phyloP scores from a whole-genome alignment of 2,329 filamentous ascomycete genomes.

The Botrytis porri region DNA sequence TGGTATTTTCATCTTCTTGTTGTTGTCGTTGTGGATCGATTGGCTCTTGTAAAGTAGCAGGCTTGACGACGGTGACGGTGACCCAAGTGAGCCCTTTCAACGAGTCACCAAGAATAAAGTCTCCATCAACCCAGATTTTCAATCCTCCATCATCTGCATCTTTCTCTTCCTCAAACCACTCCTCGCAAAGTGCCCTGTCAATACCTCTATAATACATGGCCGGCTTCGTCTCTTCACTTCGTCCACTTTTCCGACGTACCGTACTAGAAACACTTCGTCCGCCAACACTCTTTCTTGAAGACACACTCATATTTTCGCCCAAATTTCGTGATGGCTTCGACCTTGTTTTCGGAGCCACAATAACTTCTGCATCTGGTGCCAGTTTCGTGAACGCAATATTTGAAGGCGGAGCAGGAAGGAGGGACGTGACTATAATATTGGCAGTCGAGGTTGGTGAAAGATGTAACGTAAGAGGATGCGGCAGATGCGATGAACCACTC shows the following conservation, averaged over 20 bases:
- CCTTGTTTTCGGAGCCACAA: constrained; percentile 90
- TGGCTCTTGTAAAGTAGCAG: constrained; percentile 70
- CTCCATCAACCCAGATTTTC: constrained; percentile 80
- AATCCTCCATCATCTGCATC: constrained; percentile 57
- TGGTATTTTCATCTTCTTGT: constrained; percentile 62
- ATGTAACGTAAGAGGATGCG: constrained; percentile 85
- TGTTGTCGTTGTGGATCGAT: constrained; percentile 66
- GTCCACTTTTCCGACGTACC: constrained; percentile 54
- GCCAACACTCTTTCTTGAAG: constrained; percentile 72
- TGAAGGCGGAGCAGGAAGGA: constrained; percentile 69
- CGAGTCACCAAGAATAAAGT: constrained; percentile 67
- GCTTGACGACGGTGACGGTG: constrained; percentile 80
- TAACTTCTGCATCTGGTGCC: constrained; percentile 90
- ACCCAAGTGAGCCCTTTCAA: constrained; percentile 76
- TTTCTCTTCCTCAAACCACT: constrained; percentile 70
- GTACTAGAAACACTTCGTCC: constrained; percentile 72
- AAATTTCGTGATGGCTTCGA: constrained; percentile 63
- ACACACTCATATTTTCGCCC: constrained; percentile 78
- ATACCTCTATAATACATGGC: constrained; percentile 77
- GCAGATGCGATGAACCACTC: constrained; percentile 49
- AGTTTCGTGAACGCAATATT: constrained; percentile 85
- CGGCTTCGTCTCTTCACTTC: constrained; percentile 64
- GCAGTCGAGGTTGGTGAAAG: constrained; percentile 94
- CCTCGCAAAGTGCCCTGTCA: constrained; percentile 64
- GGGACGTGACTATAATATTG: constrained; percentile 79